Base-by-base conservation (phyloP, 306 rosid species). In the Trifolium pratense region DNA sequence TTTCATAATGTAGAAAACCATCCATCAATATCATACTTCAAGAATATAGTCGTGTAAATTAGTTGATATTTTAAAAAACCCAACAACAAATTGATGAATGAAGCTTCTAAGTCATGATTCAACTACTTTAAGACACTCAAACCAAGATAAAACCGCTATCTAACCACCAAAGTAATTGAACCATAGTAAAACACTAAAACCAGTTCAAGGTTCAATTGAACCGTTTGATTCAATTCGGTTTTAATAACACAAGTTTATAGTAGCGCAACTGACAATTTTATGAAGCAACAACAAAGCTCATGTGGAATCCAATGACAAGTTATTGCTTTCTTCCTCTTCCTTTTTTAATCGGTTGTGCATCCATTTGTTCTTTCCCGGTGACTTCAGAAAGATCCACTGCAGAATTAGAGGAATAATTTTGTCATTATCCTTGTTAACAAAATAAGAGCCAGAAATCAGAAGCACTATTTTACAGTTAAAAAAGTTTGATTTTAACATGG, bases 241-340 rank as follows among this genome's bases (percentile, higher is more conserved):
- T 34, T 34, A 3, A 18, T 17, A n/a, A 18, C n/a, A 12, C 5
- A 21, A 17, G 11, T 18, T 18, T 52, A 6, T 34, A 34, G 37
- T 34, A 34, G 37, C 37, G 37, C 37, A 34, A 32, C 37, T 6
- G 37, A 5, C 37, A 32, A 32, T 32, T 32, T 32, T 32, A 32
- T 32, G 37, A 32, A 53, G 26, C 9, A 20, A 18, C 31, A n/a
- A n/a, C n/a, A 52, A 52, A 3, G 20, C 40, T 45, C 3, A 4
- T 3, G 9, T 2, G 46, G 31, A 48, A 43, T 65, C 66, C 65
- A 37, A 14, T 6, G 18, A 12, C 9, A 18, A 66, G 75, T 79
- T 79, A 89, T 82, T 88, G 92, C 73, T 91, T 93, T 76, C 97
- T 83, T 70, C 97, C 95, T 78, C 97, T 87, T 70, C 98, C 90